These are phyloP conservation scores for Magnaporthiopsis rhizophila DNA, from an alignment of 2,329 filamentous ascomycete species.

Conservation along the genomic window DNA sequence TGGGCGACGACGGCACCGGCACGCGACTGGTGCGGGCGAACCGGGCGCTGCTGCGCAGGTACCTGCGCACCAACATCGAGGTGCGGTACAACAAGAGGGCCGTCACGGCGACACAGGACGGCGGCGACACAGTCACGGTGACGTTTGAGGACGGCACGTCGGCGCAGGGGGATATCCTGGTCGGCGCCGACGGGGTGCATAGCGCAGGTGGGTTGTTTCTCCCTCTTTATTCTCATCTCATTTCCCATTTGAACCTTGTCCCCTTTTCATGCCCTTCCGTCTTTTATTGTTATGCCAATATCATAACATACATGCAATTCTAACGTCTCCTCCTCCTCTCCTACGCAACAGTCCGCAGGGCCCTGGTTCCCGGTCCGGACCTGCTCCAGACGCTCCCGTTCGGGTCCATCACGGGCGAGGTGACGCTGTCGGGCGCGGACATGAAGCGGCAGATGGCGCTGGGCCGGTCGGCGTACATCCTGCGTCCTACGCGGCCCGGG, in stretches of 20 bases:
- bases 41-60: constrained; percentile 19
- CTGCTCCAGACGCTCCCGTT: constrained; percentile 19
- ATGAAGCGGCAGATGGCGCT: constrained; percentile 23
- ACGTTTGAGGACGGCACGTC: constrained; percentile 34
- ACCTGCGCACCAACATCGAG: constrained; percentile 19
- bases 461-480: constrained; percentile 22
- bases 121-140: constrained; percentile 26
- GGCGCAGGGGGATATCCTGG: constrained; percentile 33
- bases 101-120: constrained; percentile 23
- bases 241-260: no score
- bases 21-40: constrained; percentile 22
- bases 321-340: no score
- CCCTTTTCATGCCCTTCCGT: no score
- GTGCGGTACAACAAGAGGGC: constrained; percentile 32
- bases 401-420: constrained; percentile 20
- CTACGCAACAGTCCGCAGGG: constrained; percentile 20
- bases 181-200: constrained; percentile 38
- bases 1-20: constrained; percentile 15
- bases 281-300: no score
- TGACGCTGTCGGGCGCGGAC: constrained; percentile 17
- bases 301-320: no score
- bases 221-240: no score
- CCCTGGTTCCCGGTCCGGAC: constrained; percentile 20
- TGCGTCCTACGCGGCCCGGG: constrained; percentile 8
- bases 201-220: constrained; percentile 26